Evolutionary conservation across 1,139 yeast genomes (phyloP).

Genomic region (Suhomyces guaymorum): DNA sequence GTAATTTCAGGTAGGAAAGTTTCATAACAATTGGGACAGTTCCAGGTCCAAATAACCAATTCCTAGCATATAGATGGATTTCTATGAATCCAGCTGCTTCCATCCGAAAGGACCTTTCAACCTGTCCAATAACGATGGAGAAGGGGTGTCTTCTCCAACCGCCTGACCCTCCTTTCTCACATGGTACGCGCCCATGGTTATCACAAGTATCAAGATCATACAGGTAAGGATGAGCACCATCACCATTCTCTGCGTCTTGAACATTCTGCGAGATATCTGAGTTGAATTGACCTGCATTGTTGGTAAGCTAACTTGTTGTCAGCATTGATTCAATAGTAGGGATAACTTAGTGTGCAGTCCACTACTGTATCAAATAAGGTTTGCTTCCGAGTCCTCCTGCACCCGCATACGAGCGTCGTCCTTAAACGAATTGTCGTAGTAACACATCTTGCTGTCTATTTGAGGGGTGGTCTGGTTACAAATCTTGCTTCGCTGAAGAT

Average conservation of each 20-base stretch:
- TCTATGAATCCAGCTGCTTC: not conserved
- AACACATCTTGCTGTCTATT: too few species aligned
- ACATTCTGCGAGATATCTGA: conserved; percentile 30
- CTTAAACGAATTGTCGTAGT: too few species aligned
- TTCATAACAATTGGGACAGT: too few species aligned
- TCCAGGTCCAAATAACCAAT: not conserved
- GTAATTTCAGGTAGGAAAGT: not conserved
- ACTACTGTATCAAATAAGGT: too few species aligned
- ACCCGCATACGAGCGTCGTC: too few species aligned
- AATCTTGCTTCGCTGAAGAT: too few species aligned
- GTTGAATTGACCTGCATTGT: conserved; percentile 33
- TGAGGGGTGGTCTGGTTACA: too few species aligned
- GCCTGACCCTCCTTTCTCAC: conserved; percentile 1
- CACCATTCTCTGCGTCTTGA: conserved; percentile 32
- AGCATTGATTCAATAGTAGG: too few species aligned
- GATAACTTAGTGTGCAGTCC: too few species aligned
- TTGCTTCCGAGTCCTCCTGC: too few species aligned
- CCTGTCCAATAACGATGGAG: not conserved
- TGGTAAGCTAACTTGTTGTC: too few species aligned
- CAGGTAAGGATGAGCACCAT: conserved; percentile 22
- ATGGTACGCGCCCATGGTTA: conserved; percentile 5
- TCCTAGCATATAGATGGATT: not conserved
- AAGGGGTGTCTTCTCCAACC: not conserved
- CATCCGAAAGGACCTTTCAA: too few species aligned
- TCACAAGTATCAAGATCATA: conserved; percentile 24